Evolutionary conservation across 257 asterid species (phyloP).

Genomic region (Fraxinus cuspidata): DNA sequence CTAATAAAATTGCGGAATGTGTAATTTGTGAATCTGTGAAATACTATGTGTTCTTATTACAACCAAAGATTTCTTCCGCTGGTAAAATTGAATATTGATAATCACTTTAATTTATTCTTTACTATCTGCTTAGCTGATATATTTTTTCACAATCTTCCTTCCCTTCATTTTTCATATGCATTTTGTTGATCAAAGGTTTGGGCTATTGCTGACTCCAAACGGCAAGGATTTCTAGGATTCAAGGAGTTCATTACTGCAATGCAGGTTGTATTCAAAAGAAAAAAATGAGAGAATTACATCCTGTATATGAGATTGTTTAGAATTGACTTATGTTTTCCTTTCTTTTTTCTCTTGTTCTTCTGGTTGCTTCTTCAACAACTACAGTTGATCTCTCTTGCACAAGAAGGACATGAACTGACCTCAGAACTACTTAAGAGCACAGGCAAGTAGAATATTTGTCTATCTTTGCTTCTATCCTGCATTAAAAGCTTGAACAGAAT

Average conservation of each 20-base stretch:
- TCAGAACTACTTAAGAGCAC: slow-evolving; percentile 52
- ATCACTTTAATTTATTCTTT: slow-evolving; percentile 6
- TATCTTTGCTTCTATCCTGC: neutral
- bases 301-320: neutral
- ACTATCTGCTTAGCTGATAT: slow-evolving; percentile 7
- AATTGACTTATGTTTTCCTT: slow-evolving; percentile 16
- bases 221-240: slow-evolving; percentile 85
- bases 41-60: neutral
- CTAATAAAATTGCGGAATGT: neutral
- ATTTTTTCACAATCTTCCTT: neutral
- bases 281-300: neutral
- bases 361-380: slow-evolving; percentile 20
- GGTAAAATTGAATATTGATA: neutral
- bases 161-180: neutral
- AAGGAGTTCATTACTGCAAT: slow-evolving; percentile 83
- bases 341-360: neutral
- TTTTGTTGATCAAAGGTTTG: slow-evolving; percentile 63
- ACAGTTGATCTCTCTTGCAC: slow-evolving; percentile 82
- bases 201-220: slow-evolving; percentile 87
- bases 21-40: neutral
- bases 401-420: slow-evolving; percentile 68
- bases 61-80: neutral
- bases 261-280: slow-evolving; percentile 57
- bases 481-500: neutral
- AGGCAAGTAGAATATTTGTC: slow-evolving; percentile 45